phyloP scores from a whole-genome alignment of 495 filamentous ascomycete species.

The Xylaria grammica region DNA sequence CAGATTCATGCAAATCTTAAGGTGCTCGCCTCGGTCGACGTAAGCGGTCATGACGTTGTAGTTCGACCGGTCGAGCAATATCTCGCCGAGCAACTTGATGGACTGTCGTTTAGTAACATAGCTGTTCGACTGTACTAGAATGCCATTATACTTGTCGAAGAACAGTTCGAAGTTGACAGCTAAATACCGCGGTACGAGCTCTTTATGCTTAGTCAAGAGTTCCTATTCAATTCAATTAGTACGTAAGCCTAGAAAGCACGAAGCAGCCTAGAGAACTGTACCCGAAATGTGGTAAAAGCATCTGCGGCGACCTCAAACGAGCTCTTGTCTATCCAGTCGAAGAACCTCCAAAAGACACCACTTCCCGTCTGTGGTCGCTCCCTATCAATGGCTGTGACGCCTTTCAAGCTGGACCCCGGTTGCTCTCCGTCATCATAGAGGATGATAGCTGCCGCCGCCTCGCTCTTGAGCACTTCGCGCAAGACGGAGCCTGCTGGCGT shows the following conservation, averaged over 20 bases:
- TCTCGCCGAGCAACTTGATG: conserved; percentile 94
- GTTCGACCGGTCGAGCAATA: conserved; percentile 91
- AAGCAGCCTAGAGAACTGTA: conserved; percentile 46
- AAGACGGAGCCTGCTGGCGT: conserved; percentile 91
- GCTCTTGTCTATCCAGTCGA: conserved; percentile 92
- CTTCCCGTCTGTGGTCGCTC: conserved; percentile 69
- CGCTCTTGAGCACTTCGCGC: conserved; percentile 89
- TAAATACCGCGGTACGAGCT: conserved; percentile 83
- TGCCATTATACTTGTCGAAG: conserved; percentile 85
- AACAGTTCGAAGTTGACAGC: conserved; percentile 87
- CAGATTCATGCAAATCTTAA: conserved; percentile 98
- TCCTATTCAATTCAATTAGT: conserved; percentile 60
- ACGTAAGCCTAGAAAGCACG: conserved; percentile 6
- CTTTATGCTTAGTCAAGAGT: conserved; percentile 91
- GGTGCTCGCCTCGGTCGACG: conserved; percentile 90
- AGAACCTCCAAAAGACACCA: conserved; percentile 97
- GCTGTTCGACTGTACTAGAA: conserved; percentile 87
- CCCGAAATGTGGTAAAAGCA: conserved; percentile 95
- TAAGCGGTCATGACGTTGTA: conserved; percentile 98
- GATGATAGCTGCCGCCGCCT: conserved; percentile 85
- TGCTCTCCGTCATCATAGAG: conserved; percentile 85
- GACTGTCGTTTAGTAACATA: conserved; percentile 99
- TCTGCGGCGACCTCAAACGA: conserved; percentile 97
- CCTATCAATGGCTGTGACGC: conserved; percentile 69
- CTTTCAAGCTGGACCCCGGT: conserved; percentile 54